Base-by-base conservation (phyloP, 768 basidiomycete genomes). In the Amanita inopinata region DNA sequence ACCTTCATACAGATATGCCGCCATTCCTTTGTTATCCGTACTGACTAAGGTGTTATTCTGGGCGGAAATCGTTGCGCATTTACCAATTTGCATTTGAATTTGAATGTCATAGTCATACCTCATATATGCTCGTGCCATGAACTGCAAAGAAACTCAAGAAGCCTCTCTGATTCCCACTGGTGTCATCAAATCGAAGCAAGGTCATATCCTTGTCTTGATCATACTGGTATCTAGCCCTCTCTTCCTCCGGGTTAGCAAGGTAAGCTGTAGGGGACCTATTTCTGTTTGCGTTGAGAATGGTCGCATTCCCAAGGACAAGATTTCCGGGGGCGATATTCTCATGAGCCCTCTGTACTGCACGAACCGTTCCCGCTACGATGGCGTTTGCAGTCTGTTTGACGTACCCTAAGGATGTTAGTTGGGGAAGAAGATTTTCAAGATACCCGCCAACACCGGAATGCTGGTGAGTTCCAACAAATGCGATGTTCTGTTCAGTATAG, bases 21-120 rank as follows among this genome's bases (percentile, higher is more conserved):
- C 83, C 83, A 88, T 86, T 30, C 86, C 86, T 57, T 89, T 88
- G 64, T 88, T 88, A 59, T 88, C 86, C 2, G 71, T 61, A 57
- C 83, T 86, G 22, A 88, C 72, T n/a, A 87, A 63, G 0, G 84
- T 86, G 49, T 86, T 88, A 55, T 88, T 89, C 82, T 86, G 49
- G 18, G 3, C 20, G 28, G 9, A 10, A 14, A 15, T 28, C n/a
- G 7, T 28, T 28, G n/a, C n/a, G n/a, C n/a, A n/a, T 28, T 28
- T n/a, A 20, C 30, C n/a, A 44, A 12, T 37, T 5, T 4, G 18
- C 15, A 3, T 12, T 14, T 20, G 6, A n/a, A 27, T 6, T 24
- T 12, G 10, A 25, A 22, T 14, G 25, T 24, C 5, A 6, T 20
- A 27, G n/a, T 15, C 17, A 8, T 49, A 84, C 85, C 62, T 78